Conservation (phyloP, 495 filamentous ascomycete genomes). For the Aeminium ludgeri region DNA sequence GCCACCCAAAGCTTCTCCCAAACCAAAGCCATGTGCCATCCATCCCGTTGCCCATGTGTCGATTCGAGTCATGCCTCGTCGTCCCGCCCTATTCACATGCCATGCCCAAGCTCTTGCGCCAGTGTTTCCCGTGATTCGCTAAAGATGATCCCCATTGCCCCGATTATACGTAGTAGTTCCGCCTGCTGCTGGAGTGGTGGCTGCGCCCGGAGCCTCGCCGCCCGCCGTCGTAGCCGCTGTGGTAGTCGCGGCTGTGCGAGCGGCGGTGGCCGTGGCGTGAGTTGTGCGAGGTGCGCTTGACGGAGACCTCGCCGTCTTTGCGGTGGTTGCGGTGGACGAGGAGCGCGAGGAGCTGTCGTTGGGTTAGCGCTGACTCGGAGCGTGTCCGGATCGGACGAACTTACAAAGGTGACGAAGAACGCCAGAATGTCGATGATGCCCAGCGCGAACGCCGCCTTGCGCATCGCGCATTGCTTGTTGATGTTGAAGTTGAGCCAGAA, state of each 20-base stretch:
- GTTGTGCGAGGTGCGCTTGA: slow-evolving; percentile 21
- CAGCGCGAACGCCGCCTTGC: slow-evolving; percentile 72
- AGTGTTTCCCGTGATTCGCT: too few species aligned
- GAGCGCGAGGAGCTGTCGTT: slow-evolving; percentile 23
- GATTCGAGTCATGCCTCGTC: too few species aligned
- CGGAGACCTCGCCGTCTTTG: slow-evolving; percentile 20
- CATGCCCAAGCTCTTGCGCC: too few species aligned
- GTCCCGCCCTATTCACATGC: too few species aligned
- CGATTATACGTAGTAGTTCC: slow-evolving; percentile 16
- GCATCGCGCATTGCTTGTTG: slow-evolving; percentile 71
- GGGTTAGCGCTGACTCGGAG: background rate
- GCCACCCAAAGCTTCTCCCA: too few species aligned
- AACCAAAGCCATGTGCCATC: too few species aligned
- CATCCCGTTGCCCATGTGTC: too few species aligned
- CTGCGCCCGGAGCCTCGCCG: slow-evolving; percentile 10
- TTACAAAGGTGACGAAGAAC: slow-evolving; percentile 52
- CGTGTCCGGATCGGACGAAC: background rate
- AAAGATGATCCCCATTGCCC: too few species aligned
- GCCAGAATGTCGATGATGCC: slow-evolving; percentile 77
- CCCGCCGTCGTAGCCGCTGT: slow-evolving; percentile 13
- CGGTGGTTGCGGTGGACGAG: slow-evolving; percentile 23
- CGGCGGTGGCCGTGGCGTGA: slow-evolving; percentile 18
- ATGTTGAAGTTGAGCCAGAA: slow-evolving; percentile 37
- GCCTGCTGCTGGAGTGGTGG: slow-evolving; percentile 9
- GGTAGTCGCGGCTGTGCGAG: slow-evolving; percentile 19